Percentiles rank a stretch among this genome's conserved stretches.
These are phyloP conservation scores for Lichtheimia corymbifera DNA, from an alignment of 371 early-diverging fungal genomes.

Conservation along the genomic window DNA sequence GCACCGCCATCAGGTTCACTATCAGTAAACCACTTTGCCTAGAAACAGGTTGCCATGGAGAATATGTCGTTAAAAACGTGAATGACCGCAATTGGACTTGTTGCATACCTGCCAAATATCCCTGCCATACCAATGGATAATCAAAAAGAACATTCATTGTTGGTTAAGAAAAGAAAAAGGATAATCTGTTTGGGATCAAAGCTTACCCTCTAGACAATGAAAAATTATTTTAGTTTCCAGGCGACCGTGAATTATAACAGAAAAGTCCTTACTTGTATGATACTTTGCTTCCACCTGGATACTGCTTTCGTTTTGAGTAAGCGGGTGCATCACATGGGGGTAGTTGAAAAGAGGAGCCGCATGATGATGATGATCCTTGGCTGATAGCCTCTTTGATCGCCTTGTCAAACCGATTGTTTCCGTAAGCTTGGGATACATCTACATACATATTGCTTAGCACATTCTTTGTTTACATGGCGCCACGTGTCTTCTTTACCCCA, in stretches of 20 bases:
- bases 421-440: constrained; percentile 52
- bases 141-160: neutral
- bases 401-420: constrained; percentile 30
- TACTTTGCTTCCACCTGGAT: constrained; percentile 46
- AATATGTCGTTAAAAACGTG: neutral
- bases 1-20: constrained; percentile 21
- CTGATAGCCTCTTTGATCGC: constrained; percentile 25
- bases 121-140: constrained; percentile 8
- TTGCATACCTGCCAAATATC: constrained; percentile 44
- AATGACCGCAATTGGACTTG: neutral
- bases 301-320: constrained; percentile 30
- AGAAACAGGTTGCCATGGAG: neutral
- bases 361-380: constrained; percentile 28
- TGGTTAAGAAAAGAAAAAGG: neutral
- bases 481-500: constrained; percentile 42
- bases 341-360: constrained; percentile 17
- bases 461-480: constrained; percentile 1
- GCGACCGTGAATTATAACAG: neutral
- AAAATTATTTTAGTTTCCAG: neutral
- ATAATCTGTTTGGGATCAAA: neutral
- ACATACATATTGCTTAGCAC: neutral
- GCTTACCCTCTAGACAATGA: constrained; percentile 25
- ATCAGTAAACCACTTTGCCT: constrained; percentile 44
- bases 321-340: constrained; percentile 42
- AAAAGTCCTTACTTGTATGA: constrained; percentile 42